Percentiles rank a stretch among this genome's conserved stretches.
phyloP scores from a whole-genome alignment of 2,329 filamentous ascomycete species.

The Pseudogymnoascus sp. region DNA sequence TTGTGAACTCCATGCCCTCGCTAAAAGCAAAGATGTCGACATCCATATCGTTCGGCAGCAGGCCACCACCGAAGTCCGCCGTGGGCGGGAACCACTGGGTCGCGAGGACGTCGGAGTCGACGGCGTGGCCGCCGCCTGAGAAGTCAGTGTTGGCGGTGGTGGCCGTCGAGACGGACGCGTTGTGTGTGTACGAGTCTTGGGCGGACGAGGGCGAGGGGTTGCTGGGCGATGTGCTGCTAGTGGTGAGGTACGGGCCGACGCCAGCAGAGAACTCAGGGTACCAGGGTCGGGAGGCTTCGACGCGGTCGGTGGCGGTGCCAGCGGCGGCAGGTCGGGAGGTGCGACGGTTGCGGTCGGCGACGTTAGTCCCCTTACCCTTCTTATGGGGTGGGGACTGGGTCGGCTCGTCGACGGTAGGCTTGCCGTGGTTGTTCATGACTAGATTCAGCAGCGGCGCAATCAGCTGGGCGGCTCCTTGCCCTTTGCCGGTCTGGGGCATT shows the following conservation, averaged over 20 bases:
- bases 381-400: not conserved
- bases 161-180: not conserved
- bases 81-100: not conserved
- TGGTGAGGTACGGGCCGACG: not conserved
- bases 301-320: not conserved
- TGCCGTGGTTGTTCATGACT: not conserved
- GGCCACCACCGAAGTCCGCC: not conserved
- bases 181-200: not conserved
- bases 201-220: not conserved
- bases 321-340: not conserved
- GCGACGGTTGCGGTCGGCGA: not conserved
- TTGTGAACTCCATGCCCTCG: constrained; percentile 5
- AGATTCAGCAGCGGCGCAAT: constrained; percentile 4
- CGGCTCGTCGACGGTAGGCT: not conserved
- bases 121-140: not conserved
- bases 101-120: not conserved
- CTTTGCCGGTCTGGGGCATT: not conserved
- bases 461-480: not conserved
- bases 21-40: not conserved
- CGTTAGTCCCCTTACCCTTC: not conserved
- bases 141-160: not conserved
- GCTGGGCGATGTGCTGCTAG: not conserved
- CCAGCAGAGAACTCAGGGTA: not conserved
- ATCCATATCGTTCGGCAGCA: constrained; percentile 6
- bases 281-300: not conserved